Evolutionary conservation across 2,329 filamentous ascomycete genomes (phyloP).

Genomic region (Fulvia fulva): DNA sequence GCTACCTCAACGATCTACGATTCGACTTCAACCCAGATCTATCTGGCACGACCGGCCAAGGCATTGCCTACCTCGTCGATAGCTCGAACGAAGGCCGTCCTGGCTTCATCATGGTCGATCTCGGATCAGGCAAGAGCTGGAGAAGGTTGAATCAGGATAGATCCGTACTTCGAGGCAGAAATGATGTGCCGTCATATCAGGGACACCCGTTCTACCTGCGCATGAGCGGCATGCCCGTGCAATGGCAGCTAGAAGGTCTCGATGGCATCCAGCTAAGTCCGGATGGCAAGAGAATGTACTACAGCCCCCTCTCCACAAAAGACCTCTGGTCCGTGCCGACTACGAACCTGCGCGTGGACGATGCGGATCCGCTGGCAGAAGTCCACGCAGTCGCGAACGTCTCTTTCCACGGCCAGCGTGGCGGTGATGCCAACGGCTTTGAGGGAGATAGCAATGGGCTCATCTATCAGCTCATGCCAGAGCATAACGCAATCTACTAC

Average conservation of each 20-base stretch:
- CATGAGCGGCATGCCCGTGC: slow-evolving; percentile 24
- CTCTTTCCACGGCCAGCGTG: slow-evolving; percentile 43
- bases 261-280: slow-evolving; percentile 38
- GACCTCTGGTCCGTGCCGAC: slow-evolving; percentile 35
- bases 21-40: slow-evolving; percentile 44
- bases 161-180: slow-evolving; percentile 30
- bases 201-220: slow-evolving; percentile 31
- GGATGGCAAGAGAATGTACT: slow-evolving; percentile 41
- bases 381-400: slow-evolving; percentile 46
- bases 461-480: slow-evolving; percentile 47
- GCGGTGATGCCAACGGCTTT: slow-evolving; percentile 46
- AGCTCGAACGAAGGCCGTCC: slow-evolving; percentile 44
- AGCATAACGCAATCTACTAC: slow-evolving; percentile 45
- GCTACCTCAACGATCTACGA: slow-evolving; percentile 46
- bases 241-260: slow-evolving; percentile 31
- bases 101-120: slow-evolving; percentile 46
- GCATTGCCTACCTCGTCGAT: slow-evolving; percentile 47
- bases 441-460: slow-evolving; percentile 42
- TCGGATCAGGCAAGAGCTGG: slow-evolving; percentile 41
- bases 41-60: slow-evolving; percentile 36
- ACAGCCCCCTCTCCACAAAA: slow-evolving; percentile 39
- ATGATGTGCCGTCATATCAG: slow-evolving; percentile 32
- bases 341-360: slow-evolving; percentile 31
- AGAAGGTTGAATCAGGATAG: slow-evolving; percentile 36
- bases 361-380: slow-evolving; percentile 32